A percentile compares a stretch with the other conserved stretches of the same genome.
Evolutionary conservation across 75 land plant species (phyloP).

Genomic region (Pseudotsuga menziesii): DNA sequence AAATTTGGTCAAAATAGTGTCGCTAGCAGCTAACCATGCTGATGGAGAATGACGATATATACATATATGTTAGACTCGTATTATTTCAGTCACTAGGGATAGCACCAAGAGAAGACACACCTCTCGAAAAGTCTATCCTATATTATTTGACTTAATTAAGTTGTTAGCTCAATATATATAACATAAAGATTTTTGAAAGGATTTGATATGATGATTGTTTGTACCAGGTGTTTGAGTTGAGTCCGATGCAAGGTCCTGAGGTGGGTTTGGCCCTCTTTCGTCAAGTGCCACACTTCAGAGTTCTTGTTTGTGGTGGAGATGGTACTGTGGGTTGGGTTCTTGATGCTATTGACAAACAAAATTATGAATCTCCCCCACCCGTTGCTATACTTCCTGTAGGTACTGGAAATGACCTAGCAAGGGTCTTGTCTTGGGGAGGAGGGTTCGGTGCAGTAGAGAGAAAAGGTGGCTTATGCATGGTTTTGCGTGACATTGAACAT

Average conservation of each 20-base stretch:
- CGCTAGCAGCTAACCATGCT: too few relatives aligned
- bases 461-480: constrained; percentile 69
- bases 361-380: constrained; percentile 92
- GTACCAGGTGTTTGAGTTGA: constrained; percentile 72
- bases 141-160: background rate
- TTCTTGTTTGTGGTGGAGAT: constrained; percentile 96
- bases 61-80: too few relatives aligned
- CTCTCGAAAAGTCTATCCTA: too few relatives aligned
- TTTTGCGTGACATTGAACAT: constrained; percentile 78
- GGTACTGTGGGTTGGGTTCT: constrained; percentile 97
- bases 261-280: constrained; percentile 64
- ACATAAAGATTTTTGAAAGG: background rate
- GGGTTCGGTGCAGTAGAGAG: constrained; percentile 78
- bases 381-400: constrained; percentile 93
- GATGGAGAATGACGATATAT: too few relatives aligned
- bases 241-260: constrained; percentile 71
- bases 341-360: constrained; percentile 79
- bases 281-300: constrained; percentile 68
- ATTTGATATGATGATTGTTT: background rate
- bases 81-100: too few relatives aligned
- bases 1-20: too few relatives aligned
- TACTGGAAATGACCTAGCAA: constrained; percentile 91
- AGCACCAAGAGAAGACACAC: too few relatives aligned
- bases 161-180: background rate
- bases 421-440: constrained; percentile 89